Base-by-base conservation (phyloP, 192 early-diverging fungal genomes). In the Backusella liffmaniae region DNA sequence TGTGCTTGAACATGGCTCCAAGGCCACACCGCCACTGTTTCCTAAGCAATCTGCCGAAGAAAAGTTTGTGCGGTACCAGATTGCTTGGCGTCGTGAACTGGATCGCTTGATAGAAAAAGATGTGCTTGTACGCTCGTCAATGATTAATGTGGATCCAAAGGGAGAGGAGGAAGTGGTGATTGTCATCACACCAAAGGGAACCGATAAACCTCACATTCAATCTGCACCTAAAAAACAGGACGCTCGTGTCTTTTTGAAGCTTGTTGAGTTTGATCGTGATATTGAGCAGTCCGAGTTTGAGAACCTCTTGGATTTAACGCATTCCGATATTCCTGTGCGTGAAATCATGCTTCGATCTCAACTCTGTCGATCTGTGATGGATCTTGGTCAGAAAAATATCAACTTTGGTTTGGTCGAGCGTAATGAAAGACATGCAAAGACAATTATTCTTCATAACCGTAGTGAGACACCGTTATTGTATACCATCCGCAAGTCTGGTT, bases 361-460 rank as follows among this genome's bases (percentile, higher is more conserved):
- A 4, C 86, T 98, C 26, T 94, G 91, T 73, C 85, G 92, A 30
- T 93, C 95, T 5, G 85, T 94, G 46, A 95, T 99, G 88, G 96
- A 96, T 46, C 82, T 99, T 1, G 96, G 96, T 23, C 98, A 99
- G 79, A 95, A 94, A 78, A 94, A 96, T 82, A 98, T 98, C 84
- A 98, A 98, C 71, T 97, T 99, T 84, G 98, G 98, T 36, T 86
- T 88, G 26, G 86, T 98, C 70, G 95, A 98, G 79, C 91, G 91
- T 53, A 94, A 96, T 78, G 91, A 93, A 78, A 88, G 90, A 51
- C 87, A 94, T 49, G 94, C 92, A 49, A 97, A 97, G 79, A 89
- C 91, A 18, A 94, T 99, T 29, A 84, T 95, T 10, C 89, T 98
- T 42, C 91, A 95, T 69, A 98, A 99, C 81, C 92, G 94, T 21